Evolutionary conservation across 768 basidiomycete species (phyloP), one percentile per base, ranked within the genome.

Genomic region (Serendipita sp.): DNA sequence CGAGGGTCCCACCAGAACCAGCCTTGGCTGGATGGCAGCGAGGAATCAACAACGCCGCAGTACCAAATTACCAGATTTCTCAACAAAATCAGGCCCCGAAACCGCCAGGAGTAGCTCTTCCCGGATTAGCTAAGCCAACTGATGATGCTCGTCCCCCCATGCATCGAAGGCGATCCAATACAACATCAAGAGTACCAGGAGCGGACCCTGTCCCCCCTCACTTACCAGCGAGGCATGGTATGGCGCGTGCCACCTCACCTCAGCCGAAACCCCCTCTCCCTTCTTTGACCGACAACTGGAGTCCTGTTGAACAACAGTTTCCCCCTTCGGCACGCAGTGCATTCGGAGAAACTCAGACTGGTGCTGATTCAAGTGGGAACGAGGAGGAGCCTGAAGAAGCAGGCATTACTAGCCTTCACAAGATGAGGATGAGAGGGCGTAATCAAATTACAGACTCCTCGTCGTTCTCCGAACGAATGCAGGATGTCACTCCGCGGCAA

Each of bases 331-430:
- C 70, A 65, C 69, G 58, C 75, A 76, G 33, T 65, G 67, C 3
- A 77, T 78, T 23, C 78, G 79, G 6, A 46, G 63, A 40, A 45
- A 45, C 44, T 13, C 44, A 45, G 44, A 45, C 44, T 13, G 44
- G 44, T 45, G 52, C 52, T 11, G 52, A 53, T 27, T 53, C 52
- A 29, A 64, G 63, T 37, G 81, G 79, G 48, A 84, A 84, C 66
- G 85, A 78, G 15, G 80, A 77, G 10, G 75, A 74, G 2, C 82
- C 82, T 1, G 81, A 82, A 68, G 81, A 82, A 33, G 74, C 73
- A 40, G 66, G 62, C 8, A 31, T 36, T 36, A 36, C 48, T 3
- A 60, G 50, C 18, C 37, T 64, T 16, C 64, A 44, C 29, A 34
- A 15, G 8, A 50, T 64, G 13, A 23, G 64, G 34, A 8, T 13